Percentiles rank a stretch among this genome's conserved stretches.
Evolutionary conservation across 768 basidiomycete genomes (phyloP).

Genomic region (Strobilomyces dryophilus): DNA sequence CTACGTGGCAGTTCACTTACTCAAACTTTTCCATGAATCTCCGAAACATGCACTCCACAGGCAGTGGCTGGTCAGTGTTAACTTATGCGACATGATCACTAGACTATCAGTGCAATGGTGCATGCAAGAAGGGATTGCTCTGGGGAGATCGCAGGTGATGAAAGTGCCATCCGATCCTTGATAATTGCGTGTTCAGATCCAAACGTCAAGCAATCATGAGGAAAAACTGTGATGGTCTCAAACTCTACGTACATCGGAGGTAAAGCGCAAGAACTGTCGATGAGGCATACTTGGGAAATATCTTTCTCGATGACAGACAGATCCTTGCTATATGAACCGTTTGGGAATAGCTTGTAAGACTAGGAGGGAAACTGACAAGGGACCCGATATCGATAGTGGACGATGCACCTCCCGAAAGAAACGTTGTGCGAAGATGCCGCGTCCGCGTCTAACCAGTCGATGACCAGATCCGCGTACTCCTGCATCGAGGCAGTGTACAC

Average conservation of each 20-base stretch:
- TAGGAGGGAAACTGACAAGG: constrained; percentile 27
- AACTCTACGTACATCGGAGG: constrained; percentile 89
- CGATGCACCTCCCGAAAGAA: constrained; percentile 85
- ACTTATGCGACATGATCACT: constrained; percentile 32
- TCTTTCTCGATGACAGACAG: constrained; percentile 83
- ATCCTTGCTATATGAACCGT: constrained; percentile 97
- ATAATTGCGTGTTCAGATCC: constrained; percentile 5
- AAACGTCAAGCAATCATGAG: constrained; percentile 24
- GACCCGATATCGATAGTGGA: background rate
- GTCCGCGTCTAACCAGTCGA: constrained; percentile 98
- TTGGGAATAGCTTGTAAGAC: constrained; percentile 90
- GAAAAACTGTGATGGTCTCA: constrained; percentile 66
- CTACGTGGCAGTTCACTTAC: too few species aligned
- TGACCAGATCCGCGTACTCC: constrained; percentile 99
- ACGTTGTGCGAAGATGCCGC: constrained; percentile 83
- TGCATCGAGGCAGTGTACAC: constrained; percentile 99
- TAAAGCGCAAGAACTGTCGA: constrained; percentile 98
- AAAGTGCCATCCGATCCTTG: constrained; percentile 22
- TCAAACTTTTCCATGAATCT: too few species aligned
- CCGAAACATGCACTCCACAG: too few species aligned
- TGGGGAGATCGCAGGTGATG: constrained; percentile 20
- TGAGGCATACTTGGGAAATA: constrained; percentile 86
- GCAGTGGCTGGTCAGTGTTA: too few species aligned
- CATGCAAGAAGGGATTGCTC: constrained; percentile 26
- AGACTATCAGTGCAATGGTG: constrained; percentile 25